Base-by-base conservation (phyloP, 2,329 filamentous ascomycete genomes). In the Allantophomopsis lycopodina region DNA sequence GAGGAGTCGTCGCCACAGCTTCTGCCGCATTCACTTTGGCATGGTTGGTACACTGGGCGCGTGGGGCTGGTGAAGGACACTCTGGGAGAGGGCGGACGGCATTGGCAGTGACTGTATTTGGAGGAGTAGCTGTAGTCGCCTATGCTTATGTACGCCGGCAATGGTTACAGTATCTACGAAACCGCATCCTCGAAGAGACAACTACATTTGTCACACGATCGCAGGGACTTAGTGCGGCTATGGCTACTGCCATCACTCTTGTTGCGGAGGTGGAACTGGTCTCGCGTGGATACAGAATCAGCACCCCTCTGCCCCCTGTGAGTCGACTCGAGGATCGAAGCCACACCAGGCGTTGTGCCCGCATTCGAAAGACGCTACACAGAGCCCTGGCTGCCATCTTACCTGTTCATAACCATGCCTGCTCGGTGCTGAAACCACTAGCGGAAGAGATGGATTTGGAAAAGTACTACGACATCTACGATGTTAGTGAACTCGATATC, bases 211-310 rank as follows among this genome's bases (percentile, higher is more conserved):
- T 91, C 35, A 67, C 73, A 36, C 79, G 76, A 52, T 78, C 86
- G 32, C 85, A 93, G 54, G 76, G 79, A 37, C 86, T 93, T 50
- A 87, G 95, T 59, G 75, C 79, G 32, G 79, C 80, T 16, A 78
- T 75, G 32, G 78, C 79, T 32, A 81, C 84, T 23, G 82, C 84
- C 2, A 66, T 94, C 40, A 77, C 82, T 31, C 71, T 94, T 44
- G 80, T 95, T 45, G 88, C 94, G 57, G 88, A 95, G 60, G 87
- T 95, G n/a, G 88, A 95, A 62, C 69, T 95, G 23, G 87, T 95
- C 18, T 93, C 88, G 21, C 76, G 88, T 49, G 88, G 88, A 16
- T 95, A 94, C 59, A 73, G 84, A 61, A 69, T 94, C 62, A 94
- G 85, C 66, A 81, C 78, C 13, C 89, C 88, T 17, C 63, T 96